Percentiles rank a stretch among this genome's conserved stretches.
Conservation (phyloP, 768 basidiomycete species). For the Psilocybe azurescens region DNA sequence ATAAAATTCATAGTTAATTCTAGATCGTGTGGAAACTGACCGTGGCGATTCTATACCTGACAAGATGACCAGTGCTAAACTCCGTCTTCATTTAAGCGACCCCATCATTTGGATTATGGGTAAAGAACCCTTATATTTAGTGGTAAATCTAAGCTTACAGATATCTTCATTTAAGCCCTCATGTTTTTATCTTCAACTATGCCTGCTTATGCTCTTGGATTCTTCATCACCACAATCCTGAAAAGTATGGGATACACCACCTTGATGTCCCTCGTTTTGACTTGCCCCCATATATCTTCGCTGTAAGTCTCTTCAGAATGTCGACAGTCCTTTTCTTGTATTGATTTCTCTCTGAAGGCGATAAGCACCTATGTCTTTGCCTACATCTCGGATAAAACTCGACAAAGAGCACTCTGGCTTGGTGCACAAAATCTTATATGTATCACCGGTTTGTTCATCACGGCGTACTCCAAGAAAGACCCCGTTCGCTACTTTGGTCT, state of each 20-base stretch:
- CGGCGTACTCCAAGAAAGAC: conserved; percentile 31
- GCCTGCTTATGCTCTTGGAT: conserved; percentile 24
- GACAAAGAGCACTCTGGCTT: conserved; percentile 38
- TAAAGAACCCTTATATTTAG: conserved; percentile 14
- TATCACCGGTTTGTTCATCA: conserved; percentile 37
- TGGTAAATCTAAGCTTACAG: neutral
- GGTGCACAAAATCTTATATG: conserved; percentile 35
- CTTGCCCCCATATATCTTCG: conserved; percentile 19
- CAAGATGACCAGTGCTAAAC: conserved; percentile 32
- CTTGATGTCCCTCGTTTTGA: conserved; percentile 17
- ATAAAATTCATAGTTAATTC: conserved; percentile 27
- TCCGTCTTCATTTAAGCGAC: conserved; percentile 39
- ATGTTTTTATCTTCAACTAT: conserved; percentile 39
- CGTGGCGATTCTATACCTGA: conserved; percentile 44
- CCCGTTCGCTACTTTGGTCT: conserved; percentile 37
- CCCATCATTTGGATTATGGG: conserved; percentile 42
- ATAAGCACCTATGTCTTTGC: conserved; percentile 41
- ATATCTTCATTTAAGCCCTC: conserved; percentile 25
- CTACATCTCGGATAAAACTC: conserved; percentile 40
- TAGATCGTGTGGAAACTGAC: conserved; percentile 42
- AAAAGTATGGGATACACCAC: conserved; percentile 23
- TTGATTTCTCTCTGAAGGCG: conserved; percentile 38
- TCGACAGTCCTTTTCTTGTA: conserved; percentile 29
- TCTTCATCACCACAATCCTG: conserved; percentile 25
- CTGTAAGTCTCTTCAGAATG: conserved; percentile 11